phyloP scores from a whole-genome alignment of 2,329 filamentous ascomycete genomes.

The Fonsecaea pugnacius region DNA sequence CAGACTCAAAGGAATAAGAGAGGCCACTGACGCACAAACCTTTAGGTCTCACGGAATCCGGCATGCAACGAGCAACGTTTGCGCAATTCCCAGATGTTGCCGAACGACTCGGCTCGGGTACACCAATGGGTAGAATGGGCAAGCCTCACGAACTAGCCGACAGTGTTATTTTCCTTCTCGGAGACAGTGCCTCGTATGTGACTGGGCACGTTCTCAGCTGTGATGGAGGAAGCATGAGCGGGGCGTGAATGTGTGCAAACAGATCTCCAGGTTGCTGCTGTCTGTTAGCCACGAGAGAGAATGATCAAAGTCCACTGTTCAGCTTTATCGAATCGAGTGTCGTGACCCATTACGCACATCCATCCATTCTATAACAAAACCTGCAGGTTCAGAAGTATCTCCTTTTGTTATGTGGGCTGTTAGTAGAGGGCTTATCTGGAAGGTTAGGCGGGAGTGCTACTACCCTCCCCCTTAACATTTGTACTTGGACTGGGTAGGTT shows the following conservation, averaged over 20 bases:
- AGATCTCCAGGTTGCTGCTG: too few species aligned
- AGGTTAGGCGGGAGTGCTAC: too few species aligned
- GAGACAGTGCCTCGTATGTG: slow-evolving; percentile 8
- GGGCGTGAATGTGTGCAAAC: neutral
- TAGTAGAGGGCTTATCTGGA: too few species aligned
- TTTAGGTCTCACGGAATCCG: slow-evolving; percentile 1
- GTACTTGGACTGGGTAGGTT: too few species aligned
- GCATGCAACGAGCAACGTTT: neutral
- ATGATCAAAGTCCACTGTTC: too few species aligned
- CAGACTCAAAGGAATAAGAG: neutral
- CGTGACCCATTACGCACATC: too few species aligned
- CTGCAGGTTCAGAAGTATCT: too few species aligned
- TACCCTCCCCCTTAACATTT: too few species aligned
- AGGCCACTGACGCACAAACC: neutral
- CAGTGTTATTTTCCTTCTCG: slow-evolving; percentile 20
- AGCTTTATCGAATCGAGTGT: too few species aligned
- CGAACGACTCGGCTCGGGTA: slow-evolving; percentile 5
- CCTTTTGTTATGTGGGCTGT: too few species aligned
- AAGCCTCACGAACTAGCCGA: slow-evolving; percentile 22
- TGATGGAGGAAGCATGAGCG: slow-evolving; percentile 19
- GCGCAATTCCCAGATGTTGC: slow-evolving; percentile 15
- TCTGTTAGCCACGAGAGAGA: too few species aligned
- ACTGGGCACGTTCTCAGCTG: slow-evolving; percentile 18
- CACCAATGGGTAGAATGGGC: slow-evolving; percentile 22
- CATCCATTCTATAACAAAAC: too few species aligned